phyloP scores from a whole-genome alignment of 805 yeast species.

The Myxozyma nipponensis region DNA sequence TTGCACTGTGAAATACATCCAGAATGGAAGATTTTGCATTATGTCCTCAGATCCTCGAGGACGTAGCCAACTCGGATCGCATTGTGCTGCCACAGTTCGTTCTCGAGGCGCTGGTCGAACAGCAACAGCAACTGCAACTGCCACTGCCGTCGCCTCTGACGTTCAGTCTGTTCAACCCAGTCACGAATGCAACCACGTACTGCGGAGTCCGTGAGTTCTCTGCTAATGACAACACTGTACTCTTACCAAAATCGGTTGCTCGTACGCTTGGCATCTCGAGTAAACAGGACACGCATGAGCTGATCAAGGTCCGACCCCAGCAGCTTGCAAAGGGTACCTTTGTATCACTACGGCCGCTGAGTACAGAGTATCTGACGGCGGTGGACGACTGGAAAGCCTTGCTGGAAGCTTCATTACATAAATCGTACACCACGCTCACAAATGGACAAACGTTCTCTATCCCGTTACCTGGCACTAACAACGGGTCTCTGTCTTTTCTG shows the following conservation, averaged over 20 bases:
- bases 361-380: slow-evolving; percentile 30
- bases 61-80: slow-evolving; percentile 25
- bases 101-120: slow-evolving; percentile 23
- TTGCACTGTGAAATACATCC: no score
- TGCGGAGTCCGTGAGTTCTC: slow-evolving; percentile 52
- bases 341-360: slow-evolving; percentile 45
- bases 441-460: slow-evolving; percentile 42
- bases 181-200: slow-evolving; percentile 31
- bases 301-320: slow-evolving; percentile 32
- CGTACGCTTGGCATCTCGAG: slow-evolving; percentile 32
- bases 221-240: slow-evolving; percentile 39
- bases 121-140: slow-evolving; percentile 7
- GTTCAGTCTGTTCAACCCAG: slow-evolving; percentile 34
- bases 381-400: slow-evolving; percentile 52
- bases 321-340: slow-evolving; percentile 48
- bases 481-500: slow-evolving; percentile 27
- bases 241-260: slow-evolving; percentile 41
- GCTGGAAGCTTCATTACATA: slow-evolving; percentile 49
- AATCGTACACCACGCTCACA: slow-evolving; percentile 49
- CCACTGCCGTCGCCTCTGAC: slow-evolving; percentile 42
- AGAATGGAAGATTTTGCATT: neutral
- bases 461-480: slow-evolving; percentile 31
- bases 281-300: neutral
- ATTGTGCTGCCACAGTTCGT: slow-evolving; percentile 28
- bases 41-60: neutral